phyloP scores from a whole-genome alignment of 176 grass and related monocot genomes.

The Urochloa ruziziensis region DNA sequence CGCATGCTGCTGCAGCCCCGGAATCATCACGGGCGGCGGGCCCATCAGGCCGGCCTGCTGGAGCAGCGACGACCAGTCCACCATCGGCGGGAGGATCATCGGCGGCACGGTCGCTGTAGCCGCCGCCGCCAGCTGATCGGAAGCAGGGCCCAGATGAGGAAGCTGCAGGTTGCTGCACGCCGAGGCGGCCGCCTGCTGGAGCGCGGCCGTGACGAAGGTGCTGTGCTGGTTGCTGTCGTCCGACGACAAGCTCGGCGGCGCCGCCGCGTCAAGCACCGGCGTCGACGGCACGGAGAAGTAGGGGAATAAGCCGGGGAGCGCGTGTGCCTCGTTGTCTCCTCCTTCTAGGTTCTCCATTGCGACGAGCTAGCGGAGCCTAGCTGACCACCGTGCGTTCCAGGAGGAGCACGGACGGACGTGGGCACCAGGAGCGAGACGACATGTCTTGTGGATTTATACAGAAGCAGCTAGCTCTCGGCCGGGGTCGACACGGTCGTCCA shows the following conservation, averaged over 20 bases:
- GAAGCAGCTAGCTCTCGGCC: background rate
- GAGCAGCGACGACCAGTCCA: constrained; percentile 37
- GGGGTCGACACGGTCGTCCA: background rate
- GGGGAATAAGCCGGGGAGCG: constrained; percentile 35
- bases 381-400: background rate
- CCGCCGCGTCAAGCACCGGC: constrained; percentile 1
- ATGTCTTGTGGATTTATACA: constrained; percentile 35
- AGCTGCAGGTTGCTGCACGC: background rate
- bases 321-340: constrained; percentile 30
- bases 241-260: background rate
- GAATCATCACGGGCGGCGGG: background rate
- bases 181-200: background rate
- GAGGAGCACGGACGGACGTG: background rate
- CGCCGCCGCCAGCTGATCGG: background rate
- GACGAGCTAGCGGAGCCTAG: background rate
- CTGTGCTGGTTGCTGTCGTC: constrained; percentile 24
- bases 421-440: background rate
- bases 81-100: constrained; percentile 36
- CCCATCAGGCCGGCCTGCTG: constrained; percentile 18
- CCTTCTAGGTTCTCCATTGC: constrained; percentile 56
- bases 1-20: background rate
- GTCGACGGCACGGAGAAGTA: constrained; percentile 41
- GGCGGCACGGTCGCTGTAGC: no score
- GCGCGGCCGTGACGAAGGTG: constrained; percentile 1
- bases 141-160: background rate